Evolutionary conservation across 495 filamentous ascomycete genomes (phyloP).

Genomic region (Aspergillus nidulans): DNA sequence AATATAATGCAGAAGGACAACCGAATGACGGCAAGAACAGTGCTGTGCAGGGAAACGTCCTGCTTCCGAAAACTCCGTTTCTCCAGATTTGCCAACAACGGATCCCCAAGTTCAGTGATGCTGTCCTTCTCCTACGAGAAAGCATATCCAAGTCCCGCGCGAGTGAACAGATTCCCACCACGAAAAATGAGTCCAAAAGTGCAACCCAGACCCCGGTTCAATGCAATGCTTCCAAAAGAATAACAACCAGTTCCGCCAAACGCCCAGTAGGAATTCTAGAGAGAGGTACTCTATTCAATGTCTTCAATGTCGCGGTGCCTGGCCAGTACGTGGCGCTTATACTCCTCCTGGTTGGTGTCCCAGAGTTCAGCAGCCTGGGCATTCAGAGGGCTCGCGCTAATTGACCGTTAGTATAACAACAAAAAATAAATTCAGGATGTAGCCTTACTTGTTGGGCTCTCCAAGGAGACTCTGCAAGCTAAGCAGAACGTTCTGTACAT

Average conservation of each 20-base stretch:
- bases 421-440: neutral
- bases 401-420: constrained; percentile 12
- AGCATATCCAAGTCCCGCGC: neutral
- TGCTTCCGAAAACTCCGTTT: constrained; percentile 11
- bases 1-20: neutral
- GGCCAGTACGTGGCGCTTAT: constrained; percentile 69
- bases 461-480: constrained; percentile 93
- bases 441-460: constrained; percentile 90
- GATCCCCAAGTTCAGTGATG: neutral
- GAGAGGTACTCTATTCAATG: constrained; percentile 32
- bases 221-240: constrained; percentile 22
- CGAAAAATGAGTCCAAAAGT: constrained; percentile 9
- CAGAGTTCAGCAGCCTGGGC: constrained; percentile 94
- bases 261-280: constrained; percentile 6
- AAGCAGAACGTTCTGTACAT: constrained; percentile 85
- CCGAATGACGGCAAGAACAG: neutral
- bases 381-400: constrained; percentile 87
- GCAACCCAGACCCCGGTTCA: constrained; percentile 14
- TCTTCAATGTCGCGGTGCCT: constrained; percentile 60
- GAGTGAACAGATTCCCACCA: neutral
- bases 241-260: constrained; percentile 7
- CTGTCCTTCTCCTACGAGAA: neutral
- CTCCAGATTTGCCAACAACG: neutral
- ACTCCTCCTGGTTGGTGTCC: constrained; percentile 85
- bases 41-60: neutral